A percentile compares a stretch with the other conserved stretches of the same genome.
These are phyloP conservation scores for Starmerella powellii DNA, from an alignment of 805 yeast species.

Conservation along the genomic window DNA sequence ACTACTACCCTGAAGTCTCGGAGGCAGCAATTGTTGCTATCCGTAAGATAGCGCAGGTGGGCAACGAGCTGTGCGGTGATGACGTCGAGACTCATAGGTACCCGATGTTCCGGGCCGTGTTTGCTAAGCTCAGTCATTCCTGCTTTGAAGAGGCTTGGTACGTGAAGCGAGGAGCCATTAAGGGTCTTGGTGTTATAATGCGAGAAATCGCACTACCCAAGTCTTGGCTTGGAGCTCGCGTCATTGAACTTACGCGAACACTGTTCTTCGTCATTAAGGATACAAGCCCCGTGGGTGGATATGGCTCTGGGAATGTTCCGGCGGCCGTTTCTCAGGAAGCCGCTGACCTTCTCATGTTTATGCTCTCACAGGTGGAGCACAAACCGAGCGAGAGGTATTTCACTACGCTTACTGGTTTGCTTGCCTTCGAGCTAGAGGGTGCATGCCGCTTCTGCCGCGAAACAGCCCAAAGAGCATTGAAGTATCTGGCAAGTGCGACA, in stretches of 20 bases:
- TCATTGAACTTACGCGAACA: constrained; percentile 73
- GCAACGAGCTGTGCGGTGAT: constrained; percentile 55
- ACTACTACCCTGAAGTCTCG: constrained; percentile 57
- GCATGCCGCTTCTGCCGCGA: constrained; percentile 72
- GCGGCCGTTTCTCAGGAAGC: constrained; percentile 64
- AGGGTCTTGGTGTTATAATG: constrained; percentile 66
- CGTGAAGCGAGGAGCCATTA: constrained; percentile 75
- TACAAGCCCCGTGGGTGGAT: constrained; percentile 16
- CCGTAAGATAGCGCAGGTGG: constrained; percentile 46
- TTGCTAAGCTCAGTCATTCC: constrained; percentile 74
- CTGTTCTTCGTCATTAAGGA: constrained; percentile 83
- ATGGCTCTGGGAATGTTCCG: constrained; percentile 75
- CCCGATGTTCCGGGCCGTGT: constrained; percentile 63
- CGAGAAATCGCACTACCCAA: constrained; percentile 56
- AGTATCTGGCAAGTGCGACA: constrained; percentile 57
- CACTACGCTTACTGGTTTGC: constrained; percentile 70
- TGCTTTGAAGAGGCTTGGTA: constrained; percentile 85
- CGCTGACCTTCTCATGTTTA: constrained; percentile 47
- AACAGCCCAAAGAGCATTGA: constrained; percentile 62
- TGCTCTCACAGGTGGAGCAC: constrained; percentile 32
- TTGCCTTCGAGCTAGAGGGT: constrained; percentile 86
- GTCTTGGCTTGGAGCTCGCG: constrained; percentile 62
- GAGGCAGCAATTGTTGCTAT: constrained; percentile 60
- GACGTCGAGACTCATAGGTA: constrained; percentile 53
- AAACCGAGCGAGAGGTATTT: constrained; percentile 57